A percentile compares a stretch with the other conserved stretches of the same genome.
These are phyloP conservation scores for Ophiostoma sp. DNA, from an alignment of 2,329 filamentous ascomycete genomes.

Conservation along the genomic window DNA sequence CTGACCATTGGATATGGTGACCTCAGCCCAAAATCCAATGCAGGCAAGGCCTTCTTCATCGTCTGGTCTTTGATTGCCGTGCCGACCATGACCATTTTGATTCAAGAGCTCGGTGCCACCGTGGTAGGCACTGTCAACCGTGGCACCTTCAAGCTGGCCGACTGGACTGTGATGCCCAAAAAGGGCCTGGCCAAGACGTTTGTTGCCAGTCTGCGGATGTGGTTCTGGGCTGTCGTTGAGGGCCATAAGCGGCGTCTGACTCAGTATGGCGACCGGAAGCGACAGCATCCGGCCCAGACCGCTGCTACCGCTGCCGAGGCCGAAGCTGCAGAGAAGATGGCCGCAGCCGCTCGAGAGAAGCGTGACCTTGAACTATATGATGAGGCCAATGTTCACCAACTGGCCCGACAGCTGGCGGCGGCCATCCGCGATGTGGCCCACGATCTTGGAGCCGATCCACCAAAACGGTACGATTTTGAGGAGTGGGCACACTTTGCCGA, in stretches of 20 bases:
- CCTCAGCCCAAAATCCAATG: slow-evolving; percentile 62
- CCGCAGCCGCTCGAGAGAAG: neutral
- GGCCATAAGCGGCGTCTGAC: slow-evolving; percentile 39
- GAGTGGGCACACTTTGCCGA: slow-evolving; percentile 68
- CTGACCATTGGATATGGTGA: slow-evolving; percentile 70
- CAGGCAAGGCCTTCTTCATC: slow-evolving; percentile 68
- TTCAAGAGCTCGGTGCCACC: slow-evolving; percentile 64
- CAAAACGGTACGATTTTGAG: slow-evolving; percentile 62
- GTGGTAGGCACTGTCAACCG: slow-evolving; percentile 63
- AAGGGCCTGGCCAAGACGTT: slow-evolving; percentile 49
- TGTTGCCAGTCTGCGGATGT: slow-evolving; percentile 38
- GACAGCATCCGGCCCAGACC: slow-evolving; percentile 36
- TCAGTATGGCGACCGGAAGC: slow-evolving; percentile 44
- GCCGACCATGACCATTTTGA: slow-evolving; percentile 68
- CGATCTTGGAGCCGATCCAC: slow-evolving; percentile 49
- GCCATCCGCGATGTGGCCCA: slow-evolving; percentile 57
- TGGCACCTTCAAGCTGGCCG: slow-evolving; percentile 60
- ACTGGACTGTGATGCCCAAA: slow-evolving; percentile 66
- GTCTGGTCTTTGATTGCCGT: slow-evolving; percentile 69
- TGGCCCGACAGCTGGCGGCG: slow-evolving; percentile 56
- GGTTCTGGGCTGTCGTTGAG: slow-evolving; percentile 41
- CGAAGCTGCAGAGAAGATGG: neutral
- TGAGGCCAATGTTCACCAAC: slow-evolving; percentile 40
- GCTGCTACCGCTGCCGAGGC: neutral
- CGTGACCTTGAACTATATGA: neutral